Evolutionary conservation across 805 yeast species (phyloP).

Genomic region (Priceomyces carsonii): DNA sequence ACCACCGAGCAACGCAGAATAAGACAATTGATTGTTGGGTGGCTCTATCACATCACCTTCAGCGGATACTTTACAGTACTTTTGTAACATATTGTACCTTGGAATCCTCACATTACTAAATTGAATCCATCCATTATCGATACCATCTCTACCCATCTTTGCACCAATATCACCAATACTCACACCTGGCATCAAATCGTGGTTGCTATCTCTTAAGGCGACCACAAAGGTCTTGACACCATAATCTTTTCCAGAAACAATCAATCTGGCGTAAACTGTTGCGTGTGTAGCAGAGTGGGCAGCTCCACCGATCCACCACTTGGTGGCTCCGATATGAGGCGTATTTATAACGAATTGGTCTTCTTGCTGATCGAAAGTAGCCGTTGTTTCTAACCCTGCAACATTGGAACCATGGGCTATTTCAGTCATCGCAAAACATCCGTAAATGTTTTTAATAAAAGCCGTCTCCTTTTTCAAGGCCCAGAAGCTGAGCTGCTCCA

Average conservation of each 20-base stretch:
- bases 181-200: slow-evolving; percentile 72
- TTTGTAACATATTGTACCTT: slow-evolving; percentile 72
- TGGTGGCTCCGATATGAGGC: slow-evolving; percentile 87
- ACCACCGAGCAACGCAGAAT: slow-evolving; percentile 82
- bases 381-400: slow-evolving; percentile 86
- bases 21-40: slow-evolving; percentile 81
- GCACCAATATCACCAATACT: slow-evolving; percentile 87
- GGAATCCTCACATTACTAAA: slow-evolving; percentile 81
- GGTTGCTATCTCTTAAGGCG: slow-evolving; percentile 75
- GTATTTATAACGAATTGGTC: slow-evolving; percentile 75
- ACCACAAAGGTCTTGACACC: slow-evolving; percentile 91
- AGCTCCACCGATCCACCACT: slow-evolving; percentile 98
- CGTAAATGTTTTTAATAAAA: slow-evolving; percentile 46
- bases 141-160: slow-evolving; percentile 93
- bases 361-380: slow-evolving; percentile 63
- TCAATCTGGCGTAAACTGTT: slow-evolving; percentile 75
- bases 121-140: slow-evolving; percentile 94
- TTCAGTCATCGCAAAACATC: slow-evolving; percentile 91
- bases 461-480: slow-evolving; percentile 29
- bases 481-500: slow-evolving; percentile 35
- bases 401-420: slow-evolving; percentile 90
- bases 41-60: slow-evolving; percentile 71
- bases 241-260: slow-evolving; percentile 76
- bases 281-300: slow-evolving; percentile 89
- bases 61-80: slow-evolving; percentile 63